A percentile compares a stretch with the other conserved stretches of the same genome.
These are phyloP conservation scores for Phylloporus gajari DNA, from an alignment of 1,284 basidiomycete species.

Conservation along the genomic window DNA sequence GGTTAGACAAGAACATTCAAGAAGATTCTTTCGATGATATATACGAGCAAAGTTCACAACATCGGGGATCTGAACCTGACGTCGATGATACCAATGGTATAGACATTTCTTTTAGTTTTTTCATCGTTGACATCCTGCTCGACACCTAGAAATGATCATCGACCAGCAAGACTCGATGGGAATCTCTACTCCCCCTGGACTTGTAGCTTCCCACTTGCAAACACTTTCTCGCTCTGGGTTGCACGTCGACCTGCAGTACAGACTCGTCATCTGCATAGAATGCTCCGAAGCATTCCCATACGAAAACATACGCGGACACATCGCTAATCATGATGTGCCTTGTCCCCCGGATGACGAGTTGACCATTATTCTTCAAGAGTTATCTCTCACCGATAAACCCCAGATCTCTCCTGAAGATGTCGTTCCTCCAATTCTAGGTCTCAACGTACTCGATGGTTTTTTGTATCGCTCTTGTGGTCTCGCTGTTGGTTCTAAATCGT, in stretches of 20 bases:
- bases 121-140: too few species aligned
- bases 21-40: too few species aligned
- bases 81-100: too few species aligned
- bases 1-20: too few species aligned
- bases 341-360: neutral
- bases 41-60: too few species aligned
- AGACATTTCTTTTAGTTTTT: too few species aligned
- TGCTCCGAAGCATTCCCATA: neutral
- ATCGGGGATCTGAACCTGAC: too few species aligned
- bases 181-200: neutral
- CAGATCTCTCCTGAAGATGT: neutral
- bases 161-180: too few species aligned
- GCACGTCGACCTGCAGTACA: neutral
- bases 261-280: neutral
- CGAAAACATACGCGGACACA: neutral
- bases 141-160: too few species aligned
- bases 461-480: neutral
- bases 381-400: neutral
- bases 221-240: neutral
- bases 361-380: neutral
- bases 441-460: neutral
- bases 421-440: neutral
- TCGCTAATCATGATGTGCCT: neutral
- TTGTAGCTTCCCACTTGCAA: neutral
- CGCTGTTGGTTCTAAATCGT: too few species aligned